Percentiles rank a stretch among this genome's conserved stretches.
Conservation (phyloP, 352 stramenopile species). For the Phytopythium mirpurense region DNA sequence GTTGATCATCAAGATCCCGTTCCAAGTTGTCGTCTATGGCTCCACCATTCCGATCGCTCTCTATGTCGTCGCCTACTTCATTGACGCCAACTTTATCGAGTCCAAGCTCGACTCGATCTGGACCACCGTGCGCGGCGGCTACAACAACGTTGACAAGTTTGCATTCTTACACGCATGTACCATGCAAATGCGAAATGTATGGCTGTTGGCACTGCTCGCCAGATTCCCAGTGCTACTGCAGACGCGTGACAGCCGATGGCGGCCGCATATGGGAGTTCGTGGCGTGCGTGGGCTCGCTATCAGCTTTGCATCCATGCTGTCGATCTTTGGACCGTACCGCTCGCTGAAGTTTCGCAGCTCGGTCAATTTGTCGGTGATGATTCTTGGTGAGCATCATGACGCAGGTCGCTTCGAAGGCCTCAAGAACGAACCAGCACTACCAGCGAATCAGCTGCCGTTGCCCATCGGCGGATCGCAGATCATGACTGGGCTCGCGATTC, state of each 20-base stretch:
- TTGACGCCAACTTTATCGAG: slow-evolving; percentile 37
- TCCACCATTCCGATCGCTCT: slow-evolving; percentile 30
- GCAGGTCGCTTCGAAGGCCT: not conserved
- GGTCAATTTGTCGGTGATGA: slow-evolving; percentile 6
- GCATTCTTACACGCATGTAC: slow-evolving; percentile 24
- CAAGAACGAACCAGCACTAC: not conserved
- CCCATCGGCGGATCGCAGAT: not conserved
- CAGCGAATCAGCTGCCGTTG: not conserved
- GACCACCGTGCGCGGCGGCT: slow-evolving; percentile 17
- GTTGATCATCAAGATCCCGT: slow-evolving; percentile 32
- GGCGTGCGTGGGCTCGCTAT: slow-evolving; percentile 30
- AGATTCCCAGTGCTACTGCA: slow-evolving; percentile 16
- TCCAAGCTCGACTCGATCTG: slow-evolving; percentile 33
- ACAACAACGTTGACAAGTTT: slow-evolving; percentile 17
- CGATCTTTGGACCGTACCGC: slow-evolving; percentile 27
- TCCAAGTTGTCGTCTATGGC: slow-evolving; percentile 48
- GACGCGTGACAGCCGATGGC: slow-evolving; percentile 15
- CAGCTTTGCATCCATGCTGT: slow-evolving; percentile 27
- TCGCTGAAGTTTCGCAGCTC: slow-evolving; percentile 15
- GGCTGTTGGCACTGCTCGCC: slow-evolving; percentile 29
- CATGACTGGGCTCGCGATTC: slow-evolving; percentile 5
- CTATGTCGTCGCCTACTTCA: slow-evolving; percentile 30
- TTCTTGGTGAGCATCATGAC: not conserved
- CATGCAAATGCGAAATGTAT: slow-evolving; percentile 43
- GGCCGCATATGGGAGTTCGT: slow-evolving; percentile 14